Base-by-base conservation (phyloP, 1,284 basidiomycete genomes). In the Peniophora sp. region DNA sequence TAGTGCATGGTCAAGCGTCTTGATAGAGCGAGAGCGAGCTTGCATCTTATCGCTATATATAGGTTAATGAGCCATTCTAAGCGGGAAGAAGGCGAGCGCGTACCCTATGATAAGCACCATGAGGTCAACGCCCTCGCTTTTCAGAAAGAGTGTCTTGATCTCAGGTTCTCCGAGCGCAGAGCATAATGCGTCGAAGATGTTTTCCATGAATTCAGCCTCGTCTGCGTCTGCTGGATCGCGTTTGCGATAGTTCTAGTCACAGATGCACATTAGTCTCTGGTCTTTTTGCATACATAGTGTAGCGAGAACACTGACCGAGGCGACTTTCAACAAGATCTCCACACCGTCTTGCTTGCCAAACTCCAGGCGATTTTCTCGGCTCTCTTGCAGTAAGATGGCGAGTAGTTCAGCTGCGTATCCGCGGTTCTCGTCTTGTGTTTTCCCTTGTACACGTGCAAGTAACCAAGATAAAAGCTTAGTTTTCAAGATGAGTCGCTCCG, bases 101-200 rank as follows among this genome's bases (percentile, higher is more conserved):
- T 58, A 94, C 90, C 89, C 94, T 83, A 98, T 90, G 74, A 98
- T 88, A 53, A 98, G 73, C 19, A 97, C 79, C 94, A 99, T 97
- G 22, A 99, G 76, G 61, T 99, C 97, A 11, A 94, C 83, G 1
- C 97, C 97, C 66, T 99, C 97, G 10, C 84, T 86, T n/a, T 85
- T 78, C 9, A 94, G 68, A 69, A 98, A 97, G 1, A 79, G 68
- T n/a, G 74, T 64, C 66, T 97, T 97, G 65, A 88, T 81, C 48
- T 83, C 73, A 2, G 83, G 72, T 62, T 92, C 89, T 8, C 75
- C 78, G 23, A 95, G 71, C 0, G 85, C 77, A 0, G 92, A 91
- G 64, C 95, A 98, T 20, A 99, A 67, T 0, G 85, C 70, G 65
- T 97, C 91, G 61, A 99, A 97, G 2, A 91, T 58, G 65, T 99